Evolutionary conservation across 768 basidiomycete genomes (phyloP), one percentile per base, ranked within the genome.

Genomic region (Lactifluus echinatus): DNA sequence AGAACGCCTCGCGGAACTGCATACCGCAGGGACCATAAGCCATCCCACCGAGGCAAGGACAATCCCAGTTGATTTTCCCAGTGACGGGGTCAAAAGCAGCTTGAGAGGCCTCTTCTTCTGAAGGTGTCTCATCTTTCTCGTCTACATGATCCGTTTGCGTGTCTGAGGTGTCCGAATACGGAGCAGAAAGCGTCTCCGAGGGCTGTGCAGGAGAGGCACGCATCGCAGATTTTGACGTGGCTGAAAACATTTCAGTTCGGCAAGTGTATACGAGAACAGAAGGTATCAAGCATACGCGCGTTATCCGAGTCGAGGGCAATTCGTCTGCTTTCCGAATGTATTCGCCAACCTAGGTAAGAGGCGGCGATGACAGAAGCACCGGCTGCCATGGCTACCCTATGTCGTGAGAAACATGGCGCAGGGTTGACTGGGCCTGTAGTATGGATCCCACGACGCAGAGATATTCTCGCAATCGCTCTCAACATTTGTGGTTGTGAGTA

Each of bases 1-100:
- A 91, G 73, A 99, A 99, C 1, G 96, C 95, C 60, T 86, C 89
- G 61, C 86, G 84, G 76, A 99, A 99, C 63, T 97, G 79, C 59
- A 79, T 77, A 8, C 96, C 96, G 66, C 96, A 99, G 10, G 93
- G 93, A 6, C 96, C 95, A 67, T 98, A 79, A 10, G 95, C 95
- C 96, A 99, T 97, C 49, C 96, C 96, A 31, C 96, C 96, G 8
- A 99, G 82, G 70, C 96, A 98, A 1, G 96, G 93, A 70, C 96
- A 99, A 68, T 97, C 96, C 96, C 96, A 99, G 74, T 99, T 99
- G 66, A 99, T 98, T 79, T 97, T 93, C 43, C 96, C 96, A 1
- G 96, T 99, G 61, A 83, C 93, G 19, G 94, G 94, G 73, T 99
- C 88, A 77, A 81, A 98, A 4, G 96, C 95, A 37, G 79, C 79